phyloP scores from a whole-genome alignment of 257 asterid species.

The Plectranthus barbatus region DNA sequence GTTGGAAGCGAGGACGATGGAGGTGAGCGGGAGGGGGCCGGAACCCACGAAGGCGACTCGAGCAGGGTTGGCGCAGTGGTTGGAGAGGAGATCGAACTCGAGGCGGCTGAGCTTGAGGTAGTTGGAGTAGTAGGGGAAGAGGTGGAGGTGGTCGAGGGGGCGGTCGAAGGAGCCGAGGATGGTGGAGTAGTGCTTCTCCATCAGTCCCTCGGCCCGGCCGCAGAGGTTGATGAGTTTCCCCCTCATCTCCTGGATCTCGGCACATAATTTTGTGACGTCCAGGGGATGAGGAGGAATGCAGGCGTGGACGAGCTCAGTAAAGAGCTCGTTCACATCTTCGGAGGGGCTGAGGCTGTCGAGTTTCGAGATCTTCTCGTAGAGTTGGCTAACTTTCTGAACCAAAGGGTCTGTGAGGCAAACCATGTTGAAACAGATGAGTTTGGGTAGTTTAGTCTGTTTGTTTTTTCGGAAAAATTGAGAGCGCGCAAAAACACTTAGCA shows the following conservation, averaged over 20 bases:
- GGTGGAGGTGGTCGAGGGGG: slow-evolving; percentile 56
- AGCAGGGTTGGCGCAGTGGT: slow-evolving; percentile 26
- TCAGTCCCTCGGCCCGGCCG: slow-evolving; percentile 69
- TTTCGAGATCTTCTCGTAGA: slow-evolving; percentile 48
- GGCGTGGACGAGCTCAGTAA: slow-evolving; percentile 57
- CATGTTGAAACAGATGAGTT: slow-evolving; percentile 44
- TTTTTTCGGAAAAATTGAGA: too few species aligned
- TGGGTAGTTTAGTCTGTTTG: not conserved
- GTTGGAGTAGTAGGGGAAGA: slow-evolving; percentile 67
- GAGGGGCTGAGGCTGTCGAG: slow-evolving; percentile 65
- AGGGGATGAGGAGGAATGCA: slow-evolving; percentile 81
- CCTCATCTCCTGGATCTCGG: slow-evolving; percentile 47
- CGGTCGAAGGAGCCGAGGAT: slow-evolving; percentile 32
- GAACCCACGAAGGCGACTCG: slow-evolving; percentile 72
- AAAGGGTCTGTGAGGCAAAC: slow-evolving; percentile 71
- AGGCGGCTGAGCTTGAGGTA: slow-evolving; percentile 64
- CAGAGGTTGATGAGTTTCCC: slow-evolving; percentile 53
- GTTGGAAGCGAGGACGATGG: slow-evolving; percentile 62
- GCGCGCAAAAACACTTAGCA: too few species aligned
- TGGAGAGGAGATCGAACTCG: slow-evolving; percentile 49
- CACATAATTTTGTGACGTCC: slow-evolving; percentile 63
- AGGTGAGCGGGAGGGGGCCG: slow-evolving; percentile 86
- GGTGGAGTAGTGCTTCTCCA: slow-evolving; percentile 58
- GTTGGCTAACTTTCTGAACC: slow-evolving; percentile 42
- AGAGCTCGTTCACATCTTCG: slow-evolving; percentile 52